Evolutionary conservation across 306 rosid species (phyloP), one percentile per base, ranked within the genome.

Genomic region (Urtica urens): DNA sequence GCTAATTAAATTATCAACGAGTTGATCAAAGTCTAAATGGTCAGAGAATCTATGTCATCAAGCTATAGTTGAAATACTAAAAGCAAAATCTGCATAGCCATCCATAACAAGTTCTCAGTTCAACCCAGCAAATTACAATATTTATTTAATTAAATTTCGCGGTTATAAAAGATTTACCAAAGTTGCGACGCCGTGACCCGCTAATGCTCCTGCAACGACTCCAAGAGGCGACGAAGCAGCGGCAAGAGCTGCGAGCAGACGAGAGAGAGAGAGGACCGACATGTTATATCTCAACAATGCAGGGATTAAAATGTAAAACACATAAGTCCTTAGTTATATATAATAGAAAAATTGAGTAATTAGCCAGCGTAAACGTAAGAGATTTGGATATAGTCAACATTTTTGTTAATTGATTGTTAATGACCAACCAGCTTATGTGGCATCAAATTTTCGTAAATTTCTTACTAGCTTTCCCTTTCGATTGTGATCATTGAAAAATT

Each of bases 151-250:
- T n/a, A n/a, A n/a, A n/a, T n/a, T n/a, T n/a, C n/a, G n/a, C n/a
- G n/a, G n/a, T n/a, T n/a, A 31, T 15, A 63, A 39, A 54, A 26
- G 51, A 38, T 12, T 76, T 85, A 78, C 96, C 93, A 79, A 64
- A 59, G 96, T 92, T 58, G 99, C 99, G 39, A 70, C 86, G 23
- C 93, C 88, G 29, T 85, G 94, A 67, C 96, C 96, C 4, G 94
- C 96, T 29, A 85, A 77, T 23, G 99, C 86, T 72, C 99, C 96
- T 5, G 77, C 96, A 55, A 92, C 78, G 69, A 86, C 99, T 67
- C 99, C 94, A 55, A 85, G 75, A 44, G 94, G 96, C 57, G 96
- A 85, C 67, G 99, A 82, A 51, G 99, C 96, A 16, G 99, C 96
- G 57, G 96, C 93, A 55, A 85, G 96, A 62, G 96, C 99, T 85